Conservation (phyloP, 805 yeast genomes). For the Myxozyma geophila region DNA sequence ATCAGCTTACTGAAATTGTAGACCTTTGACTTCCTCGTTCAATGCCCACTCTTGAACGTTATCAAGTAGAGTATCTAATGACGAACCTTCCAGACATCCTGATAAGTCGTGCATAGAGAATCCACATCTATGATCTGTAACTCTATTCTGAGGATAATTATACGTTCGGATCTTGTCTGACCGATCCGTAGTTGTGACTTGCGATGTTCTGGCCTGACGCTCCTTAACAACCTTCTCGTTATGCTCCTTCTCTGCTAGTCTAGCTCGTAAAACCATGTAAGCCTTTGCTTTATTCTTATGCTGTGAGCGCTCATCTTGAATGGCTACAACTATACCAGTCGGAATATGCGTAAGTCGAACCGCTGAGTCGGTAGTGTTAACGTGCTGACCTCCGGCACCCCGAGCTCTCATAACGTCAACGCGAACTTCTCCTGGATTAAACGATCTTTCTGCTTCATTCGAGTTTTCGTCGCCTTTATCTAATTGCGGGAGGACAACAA, state of each 20-base stretch:
- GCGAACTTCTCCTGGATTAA: constrained; percentile 84
- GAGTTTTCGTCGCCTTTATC: constrained; percentile 57
- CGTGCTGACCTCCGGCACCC: constrained; percentile 98
- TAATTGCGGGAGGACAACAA: constrained; percentile 85
- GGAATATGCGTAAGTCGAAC: constrained; percentile 92
- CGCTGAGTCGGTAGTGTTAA: constrained; percentile 95
- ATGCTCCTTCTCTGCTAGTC: constrained; percentile 81
- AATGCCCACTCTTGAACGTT: constrained; percentile 35
- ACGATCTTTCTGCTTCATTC: constrained; percentile 65
- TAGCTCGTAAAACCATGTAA: constrained; percentile 74
- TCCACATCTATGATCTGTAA: constrained; percentile 93
- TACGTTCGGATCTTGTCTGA: constrained; percentile 93
- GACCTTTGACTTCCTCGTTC: constrained; percentile 28
- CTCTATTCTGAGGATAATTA: constrained; percentile 87
- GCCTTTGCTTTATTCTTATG: constrained; percentile 94
- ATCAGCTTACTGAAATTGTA: constrained; percentile 6
- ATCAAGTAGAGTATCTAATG: constrained; percentile 34
- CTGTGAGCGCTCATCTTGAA: constrained; percentile 95
- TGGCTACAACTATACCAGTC: constrained; percentile 83
- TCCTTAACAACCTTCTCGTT: constrained; percentile 67
- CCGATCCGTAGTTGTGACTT: constrained; percentile 86
- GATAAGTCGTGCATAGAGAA: constrained; percentile 74
- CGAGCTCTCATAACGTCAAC: constrained; percentile 97
- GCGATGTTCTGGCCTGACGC: constrained; percentile 70
- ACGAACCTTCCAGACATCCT: constrained; percentile 63